Conservation (phyloP, 164 flowering plant genomes). For the Umbilicus rupestris region DNA sequence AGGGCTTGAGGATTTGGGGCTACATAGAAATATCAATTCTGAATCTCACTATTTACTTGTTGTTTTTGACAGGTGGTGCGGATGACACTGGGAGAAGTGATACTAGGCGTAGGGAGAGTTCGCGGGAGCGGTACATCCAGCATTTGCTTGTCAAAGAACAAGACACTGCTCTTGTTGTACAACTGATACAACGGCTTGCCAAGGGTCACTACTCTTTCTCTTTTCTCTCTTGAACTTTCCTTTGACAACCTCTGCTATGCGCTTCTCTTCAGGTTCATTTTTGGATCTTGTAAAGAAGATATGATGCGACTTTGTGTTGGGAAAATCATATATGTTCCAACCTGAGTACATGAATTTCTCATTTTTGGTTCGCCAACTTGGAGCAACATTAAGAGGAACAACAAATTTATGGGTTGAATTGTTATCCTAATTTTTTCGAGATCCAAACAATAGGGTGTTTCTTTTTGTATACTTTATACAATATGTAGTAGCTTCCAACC, state of each 20-base stretch:
- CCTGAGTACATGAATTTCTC: no score
- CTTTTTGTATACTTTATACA: no score
- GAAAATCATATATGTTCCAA: no score
- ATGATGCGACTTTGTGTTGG: no score
- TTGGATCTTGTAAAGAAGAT: no score
- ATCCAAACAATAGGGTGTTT: no score
- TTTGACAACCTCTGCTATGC: background rate
- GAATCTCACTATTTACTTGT: background rate
- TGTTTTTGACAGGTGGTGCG: background rate
- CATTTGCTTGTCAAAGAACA: constrained; percentile 82
- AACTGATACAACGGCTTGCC: constrained; percentile 47
- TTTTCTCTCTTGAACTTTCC: background rate
- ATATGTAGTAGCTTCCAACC: background rate
- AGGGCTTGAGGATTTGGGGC: no score
- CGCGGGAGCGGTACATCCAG: constrained; percentile 72
- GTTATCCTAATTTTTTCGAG: no score
- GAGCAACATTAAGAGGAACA: no score
- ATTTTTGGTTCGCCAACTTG: no score
- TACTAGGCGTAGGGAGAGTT: constrained; percentile 15
- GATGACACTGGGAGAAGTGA: background rate
- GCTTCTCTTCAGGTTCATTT: background rate
- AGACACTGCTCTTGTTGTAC: constrained; percentile 51
- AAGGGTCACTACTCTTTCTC: constrained; percentile 31
- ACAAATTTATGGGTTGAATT: no score
- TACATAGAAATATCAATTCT: no score